Evolutionary conservation across 129 eudicot species (phyloP), one percentile per base, ranked within the genome.

Genomic region (Heracleum sosnowskyi): DNA sequence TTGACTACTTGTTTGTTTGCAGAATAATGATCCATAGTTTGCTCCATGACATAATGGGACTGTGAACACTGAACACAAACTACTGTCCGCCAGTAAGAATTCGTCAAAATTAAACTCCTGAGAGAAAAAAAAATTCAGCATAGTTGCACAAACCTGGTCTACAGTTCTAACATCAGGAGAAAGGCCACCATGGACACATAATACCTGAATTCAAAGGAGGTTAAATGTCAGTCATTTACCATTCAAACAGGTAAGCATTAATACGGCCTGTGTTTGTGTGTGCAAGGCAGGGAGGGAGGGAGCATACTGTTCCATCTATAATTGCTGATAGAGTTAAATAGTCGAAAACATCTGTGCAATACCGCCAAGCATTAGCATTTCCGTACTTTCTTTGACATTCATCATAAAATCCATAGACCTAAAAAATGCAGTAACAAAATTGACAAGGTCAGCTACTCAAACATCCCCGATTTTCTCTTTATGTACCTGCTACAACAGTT

Each of bases 321-420:
- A 95, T 95, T 83, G 99, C 99, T 40, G 99, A 95, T 39, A 95
- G 83, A 77, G 99, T 95, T 57, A 95, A 84, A 83, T 92, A 95
- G 84, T 95, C 99, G 53, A 95, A 95, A 64, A 95, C 99, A 73
- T 95, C 99, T 16, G 97, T 95, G 97, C 99, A 95, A 76, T 95
- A 95, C 81, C 99, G 89, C 99, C 97, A 95, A 37, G 97, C 99
- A 87, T 95, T 95, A 49, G 99, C 97, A 83, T 95, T 95, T 79
- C 99, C 99, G 73, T 95, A 95, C 88, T 95, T 95, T 81, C 99
- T 89, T 76, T 95, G 99, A 66, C 99, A 95, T 73, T 95, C 99
- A 76, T 95, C 99, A 78, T 95, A 95, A 80, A 95, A 95, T 15
- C 99, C 99, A 80, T 95, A 95, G 7, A 92, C 97, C 97, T 92